These are phyloP conservation scores for Mucor lusitanicus DNA, from an alignment of 371 early-diverging fungal species.

Conservation along the genomic window DNA sequence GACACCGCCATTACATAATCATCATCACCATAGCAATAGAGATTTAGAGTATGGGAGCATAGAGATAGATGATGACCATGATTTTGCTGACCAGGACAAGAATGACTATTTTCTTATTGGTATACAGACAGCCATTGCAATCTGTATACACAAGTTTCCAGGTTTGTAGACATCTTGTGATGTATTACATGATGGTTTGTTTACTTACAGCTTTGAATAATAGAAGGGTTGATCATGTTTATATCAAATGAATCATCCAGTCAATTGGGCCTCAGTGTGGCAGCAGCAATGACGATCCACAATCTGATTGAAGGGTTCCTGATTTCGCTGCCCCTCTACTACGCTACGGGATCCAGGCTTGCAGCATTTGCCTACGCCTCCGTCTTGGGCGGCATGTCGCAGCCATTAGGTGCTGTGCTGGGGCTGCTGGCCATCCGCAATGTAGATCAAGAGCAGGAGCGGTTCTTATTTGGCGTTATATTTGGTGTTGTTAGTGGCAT, in stretches of 20 bases:
- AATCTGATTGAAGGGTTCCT: slow-evolving; percentile 83
- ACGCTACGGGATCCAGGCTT: slow-evolving; percentile 61
- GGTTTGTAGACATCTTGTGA: slow-evolving; percentile 27
- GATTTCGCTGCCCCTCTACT: slow-evolving; percentile 75
- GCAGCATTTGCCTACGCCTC: slow-evolving; percentile 68
- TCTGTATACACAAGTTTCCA: slow-evolving; percentile 74
- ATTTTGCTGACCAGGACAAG: background rate
- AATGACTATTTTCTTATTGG: slow-evolving; percentile 47
- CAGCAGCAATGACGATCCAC: slow-evolving; percentile 75
- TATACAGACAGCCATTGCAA: slow-evolving; percentile 71
- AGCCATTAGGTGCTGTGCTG: slow-evolving; percentile 64
- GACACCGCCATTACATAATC: background rate
- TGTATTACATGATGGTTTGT: slow-evolving; percentile 2
- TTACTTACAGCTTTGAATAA: background rate
- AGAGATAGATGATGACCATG: background rate
- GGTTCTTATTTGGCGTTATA: slow-evolving; percentile 50
- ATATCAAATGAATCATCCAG: slow-evolving; percentile 66
- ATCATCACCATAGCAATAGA: background rate
- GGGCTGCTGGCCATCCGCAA: slow-evolving; percentile 52
- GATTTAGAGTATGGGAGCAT: background rate
- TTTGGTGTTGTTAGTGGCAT: slow-evolving; percentile 70
- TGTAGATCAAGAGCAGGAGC: slow-evolving; percentile 41
- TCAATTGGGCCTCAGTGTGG: slow-evolving; percentile 69
- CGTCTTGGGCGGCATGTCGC: slow-evolving; percentile 67
- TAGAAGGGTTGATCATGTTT: slow-evolving; percentile 81